These are phyloP conservation scores for Solanum lignicaule DNA, from an alignment of 257 asterid species.

Conservation along the genomic window DNA sequence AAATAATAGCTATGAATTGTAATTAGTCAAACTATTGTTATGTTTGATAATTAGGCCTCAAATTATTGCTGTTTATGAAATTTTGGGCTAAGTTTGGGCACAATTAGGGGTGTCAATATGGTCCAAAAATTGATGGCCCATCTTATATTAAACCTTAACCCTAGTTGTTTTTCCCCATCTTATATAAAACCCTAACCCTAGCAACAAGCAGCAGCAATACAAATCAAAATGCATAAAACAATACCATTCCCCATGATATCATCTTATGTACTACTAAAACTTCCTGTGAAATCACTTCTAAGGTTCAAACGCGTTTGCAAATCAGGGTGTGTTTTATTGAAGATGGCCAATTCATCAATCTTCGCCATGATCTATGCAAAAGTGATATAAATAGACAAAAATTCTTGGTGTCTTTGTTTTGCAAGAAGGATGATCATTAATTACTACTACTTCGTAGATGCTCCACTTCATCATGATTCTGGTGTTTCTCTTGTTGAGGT, in stretches of 20 bases:
- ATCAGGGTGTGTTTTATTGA: neutral
- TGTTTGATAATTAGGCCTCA: neutral
- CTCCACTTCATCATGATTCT: neutral
- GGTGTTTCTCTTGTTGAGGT: neutral
- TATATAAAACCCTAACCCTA: neutral
- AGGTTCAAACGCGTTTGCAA: neutral
- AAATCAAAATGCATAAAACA: too few species aligned
- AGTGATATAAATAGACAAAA: neutral
- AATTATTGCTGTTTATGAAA: too few species aligned
- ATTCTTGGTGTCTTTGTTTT: neutral
- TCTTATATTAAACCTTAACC: neutral
- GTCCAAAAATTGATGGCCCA: neutral
- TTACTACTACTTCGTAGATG: neutral
- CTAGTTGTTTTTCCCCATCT: neutral
- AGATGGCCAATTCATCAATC: neutral
- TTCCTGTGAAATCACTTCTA: neutral
- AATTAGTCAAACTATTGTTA: neutral
- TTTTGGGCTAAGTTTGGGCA: neutral
- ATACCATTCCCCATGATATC: too few species aligned
- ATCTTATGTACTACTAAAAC: too few species aligned
- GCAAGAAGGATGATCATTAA: neutral
- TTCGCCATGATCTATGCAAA: neutral
- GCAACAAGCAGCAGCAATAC: neutral
- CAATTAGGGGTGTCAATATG: neutral
- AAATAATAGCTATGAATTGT: too few species aligned